Conservation (phyloP, 2,329 filamentous ascomycete genomes). For the Nakataea oryzae region DNA sequence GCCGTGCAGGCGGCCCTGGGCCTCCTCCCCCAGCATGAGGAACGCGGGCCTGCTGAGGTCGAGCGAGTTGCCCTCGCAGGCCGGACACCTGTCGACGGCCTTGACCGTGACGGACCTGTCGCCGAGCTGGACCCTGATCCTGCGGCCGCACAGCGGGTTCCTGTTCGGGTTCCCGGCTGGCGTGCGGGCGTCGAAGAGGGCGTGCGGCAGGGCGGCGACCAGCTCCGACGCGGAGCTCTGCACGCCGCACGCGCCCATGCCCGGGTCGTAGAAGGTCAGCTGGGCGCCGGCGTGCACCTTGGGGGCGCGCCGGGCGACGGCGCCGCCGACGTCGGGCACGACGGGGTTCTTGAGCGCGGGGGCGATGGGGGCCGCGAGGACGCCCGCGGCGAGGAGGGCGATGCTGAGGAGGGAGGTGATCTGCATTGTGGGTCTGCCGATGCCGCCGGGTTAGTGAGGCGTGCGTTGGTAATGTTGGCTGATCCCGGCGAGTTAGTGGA, state of each 20-base stretch:
- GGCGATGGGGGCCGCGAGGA: neutral
- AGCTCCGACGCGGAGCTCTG: neutral
- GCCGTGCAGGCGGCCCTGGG: constrained; percentile 25
- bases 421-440: neutral
- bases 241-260: constrained; percentile 2
- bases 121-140: constrained; percentile 44
- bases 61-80: constrained; percentile 34
- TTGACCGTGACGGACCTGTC: constrained; percentile 36
- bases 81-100: constrained; percentile 57
- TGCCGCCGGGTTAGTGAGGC: neutral
- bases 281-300: constrained; percentile 28
- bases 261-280: neutral
- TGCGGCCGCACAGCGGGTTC: constrained; percentile 35
- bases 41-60: constrained; percentile 38
- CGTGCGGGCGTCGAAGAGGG: constrained; percentile 16
- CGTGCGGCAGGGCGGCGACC: constrained; percentile 5
- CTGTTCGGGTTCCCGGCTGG: constrained; percentile 4
- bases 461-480: neutral
- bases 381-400: neutral
- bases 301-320: neutral
- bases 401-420: neutral
- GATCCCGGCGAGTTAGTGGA: too few species aligned
- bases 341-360: neutral
- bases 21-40: constrained; percentile 30
- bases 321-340: neutral